phyloP scores from a whole-genome alignment of 129 eudicot species.

The Pittosporum tobira region DNA sequence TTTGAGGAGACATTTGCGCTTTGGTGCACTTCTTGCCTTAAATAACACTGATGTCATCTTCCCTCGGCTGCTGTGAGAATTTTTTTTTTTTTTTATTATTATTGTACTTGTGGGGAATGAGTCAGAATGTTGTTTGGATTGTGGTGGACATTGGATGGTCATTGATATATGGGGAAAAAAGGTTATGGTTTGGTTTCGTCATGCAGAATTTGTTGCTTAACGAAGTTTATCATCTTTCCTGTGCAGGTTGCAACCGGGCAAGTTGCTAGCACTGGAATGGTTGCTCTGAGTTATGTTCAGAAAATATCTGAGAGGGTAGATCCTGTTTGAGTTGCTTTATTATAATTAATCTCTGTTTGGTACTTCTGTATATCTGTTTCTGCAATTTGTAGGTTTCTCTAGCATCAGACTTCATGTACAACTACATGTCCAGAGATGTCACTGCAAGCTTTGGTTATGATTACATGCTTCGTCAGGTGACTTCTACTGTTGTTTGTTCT shows the following conservation, averaged over 20 bases:
- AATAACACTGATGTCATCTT: no score
- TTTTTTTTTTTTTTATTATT: no score
- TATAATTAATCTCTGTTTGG: neutral
- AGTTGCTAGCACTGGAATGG: conserved; percentile 91
- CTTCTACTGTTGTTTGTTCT: neutral
- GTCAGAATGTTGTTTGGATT: neutral
- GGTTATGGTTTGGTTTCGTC: neutral
- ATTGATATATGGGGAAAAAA: neutral
- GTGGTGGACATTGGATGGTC: neutral
- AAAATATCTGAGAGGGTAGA: conserved; percentile 81
- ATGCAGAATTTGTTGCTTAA: neutral
- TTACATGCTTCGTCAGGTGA: conserved; percentile 80
- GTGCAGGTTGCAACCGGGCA: conserved; percentile 94
- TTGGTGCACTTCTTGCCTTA: no score
- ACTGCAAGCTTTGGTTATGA: conserved; percentile 94
- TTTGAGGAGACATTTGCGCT: no score
- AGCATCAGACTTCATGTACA: conserved; percentile 89
- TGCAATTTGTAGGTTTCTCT: conserved; percentile 66
- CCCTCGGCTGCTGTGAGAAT: no score
- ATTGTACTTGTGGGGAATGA: no score
- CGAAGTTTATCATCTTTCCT: neutral
- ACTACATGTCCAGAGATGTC: conserved; percentile 76
- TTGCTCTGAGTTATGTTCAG: conserved; percentile 82
- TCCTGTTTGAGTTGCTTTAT: neutral
- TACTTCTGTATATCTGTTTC: neutral